Percentiles rank a stretch among this genome's conserved stretches.
phyloP scores from a whole-genome alignment of 2,329 filamentous ascomycete species.

The Penicillium corylophilum region DNA sequence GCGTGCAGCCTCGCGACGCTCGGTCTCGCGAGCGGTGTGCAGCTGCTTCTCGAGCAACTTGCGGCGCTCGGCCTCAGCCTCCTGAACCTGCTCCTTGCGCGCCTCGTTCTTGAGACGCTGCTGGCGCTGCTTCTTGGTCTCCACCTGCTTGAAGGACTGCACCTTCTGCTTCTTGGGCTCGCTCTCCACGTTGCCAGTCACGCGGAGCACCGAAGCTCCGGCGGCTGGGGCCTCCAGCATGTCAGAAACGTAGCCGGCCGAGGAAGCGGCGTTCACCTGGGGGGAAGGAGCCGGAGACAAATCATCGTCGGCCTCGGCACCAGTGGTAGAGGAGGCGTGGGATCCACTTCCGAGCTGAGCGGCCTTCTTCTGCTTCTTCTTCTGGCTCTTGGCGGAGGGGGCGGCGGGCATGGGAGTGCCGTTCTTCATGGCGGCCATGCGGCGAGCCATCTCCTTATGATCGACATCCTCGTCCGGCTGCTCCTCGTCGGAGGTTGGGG shows the following conservation, averaged over 20 bases:
- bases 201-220: constrained; percentile 72
- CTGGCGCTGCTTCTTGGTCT: constrained; percentile 95
- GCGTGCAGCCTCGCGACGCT: constrained; percentile 70
- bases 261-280: constrained; percentile 45
- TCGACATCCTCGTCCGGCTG: constrained; percentile 60
- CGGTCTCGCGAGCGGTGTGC: constrained; percentile 74
- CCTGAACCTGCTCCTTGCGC: constrained; percentile 70
- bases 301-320: constrained; percentile 78
- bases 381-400: constrained; percentile 45
- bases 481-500: constrained; percentile 29
- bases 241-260: constrained; percentile 72
- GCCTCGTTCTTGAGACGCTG: constrained; percentile 86
- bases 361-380: constrained; percentile 72
- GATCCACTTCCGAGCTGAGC: constrained; percentile 53
- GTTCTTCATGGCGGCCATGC: constrained; percentile 68
- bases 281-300: constrained; percentile 70
- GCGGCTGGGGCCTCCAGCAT: constrained; percentile 77
- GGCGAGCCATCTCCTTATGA: constrained; percentile 73
- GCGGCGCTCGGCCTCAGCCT: constrained; percentile 76
- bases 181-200: constrained; percentile 66
- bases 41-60: constrained; percentile 77
- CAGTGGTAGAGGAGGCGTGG: constrained; percentile 67
- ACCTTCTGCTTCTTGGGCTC: constrained; percentile 58
- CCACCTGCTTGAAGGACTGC: constrained; percentile 64
- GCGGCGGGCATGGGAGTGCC: constrained; percentile 58